Base-by-base conservation (phyloP, 768 basidiomycete genomes). In the Podaxis pistillaris region DNA sequence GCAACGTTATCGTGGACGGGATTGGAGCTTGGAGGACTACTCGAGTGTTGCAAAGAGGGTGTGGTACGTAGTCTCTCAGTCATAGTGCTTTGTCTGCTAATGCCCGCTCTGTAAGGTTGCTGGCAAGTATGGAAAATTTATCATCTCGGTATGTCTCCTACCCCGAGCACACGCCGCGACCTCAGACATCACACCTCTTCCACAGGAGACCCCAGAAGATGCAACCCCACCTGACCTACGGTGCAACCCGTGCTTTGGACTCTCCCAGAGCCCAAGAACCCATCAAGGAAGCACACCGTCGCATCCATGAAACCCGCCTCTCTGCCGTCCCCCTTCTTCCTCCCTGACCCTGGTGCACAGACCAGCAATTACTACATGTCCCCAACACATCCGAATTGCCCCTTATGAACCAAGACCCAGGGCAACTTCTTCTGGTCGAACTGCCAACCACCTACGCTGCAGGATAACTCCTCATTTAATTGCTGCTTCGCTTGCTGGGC, bases 41-140 rank as follows among this genome's bases (percentile, higher is more conserved):
- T 88, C 51, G 95, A 97, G 73, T 87, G 85, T 60, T 90, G 88
- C 58, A 90, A 95, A 76, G 95, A 93, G 74, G 90, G 92, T 60
- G 76, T 70, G 47, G 82, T 86, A 46, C 41, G 83, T 74, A 3
- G 50, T 46, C 17, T 4, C 60, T 58, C 19, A 26, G 6, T 38
- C 49, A 19, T 28, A 1, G 24, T 5, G 37, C 36, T 26, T 12
- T 51, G 26, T 28, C 22, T 63, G 58, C 60, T 26, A 52, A 11
- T 41, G 22, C 5, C 1, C 13, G 5, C 38, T 47, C 26, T 40
- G 58, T 3, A 61, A 85, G 83, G 83, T 87, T 63, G 73, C 77
- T n/a, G 84, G 78, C 24, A 83, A 86, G 63, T 77, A 75, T 58
- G 86, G 86, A 4, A 85, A 83, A 67, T 77, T 81, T 24, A 70